Evolutionary conservation across 495 filamentous ascomycete species (phyloP), one percentile per base, ranked within the genome.

Genomic region (Thozetella sp.): DNA sequence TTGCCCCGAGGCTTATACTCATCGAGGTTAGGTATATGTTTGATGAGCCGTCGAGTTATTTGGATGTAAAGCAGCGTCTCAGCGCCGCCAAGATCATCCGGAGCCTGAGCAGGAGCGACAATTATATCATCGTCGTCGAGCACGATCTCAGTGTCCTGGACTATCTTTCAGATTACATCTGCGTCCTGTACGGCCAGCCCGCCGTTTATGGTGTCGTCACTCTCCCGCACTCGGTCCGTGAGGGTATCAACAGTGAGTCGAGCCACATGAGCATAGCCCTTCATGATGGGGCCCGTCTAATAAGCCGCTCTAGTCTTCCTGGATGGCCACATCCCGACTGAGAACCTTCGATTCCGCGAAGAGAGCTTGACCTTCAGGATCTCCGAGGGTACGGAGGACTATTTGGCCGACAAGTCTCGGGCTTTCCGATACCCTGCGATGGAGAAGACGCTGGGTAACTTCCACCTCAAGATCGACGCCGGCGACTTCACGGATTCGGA

Each of bases 201-300:
- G 95, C 94, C 30, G 89, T 95, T 53, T 99, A 98, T 63, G 95
- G 95, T 87, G 95, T 99, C 12, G 96, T 99, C n/a, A 97, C 95
- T 23, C 82, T 98, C 46, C 95, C 95, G 50, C 82, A 93, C 58
- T 98, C 95, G 1, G 96, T 98, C 51, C 92, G 95, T 64, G 96
- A 99, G 86, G 95, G 95, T 67, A 99, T 99, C 86, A 99, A 99
- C 77, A 97, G 43, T 48, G 43, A 20, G 43, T 13, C 12, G 12
- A 11, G 4, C n/a, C 4, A 48, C n/a, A 4, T 20, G n/a, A n/a
- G n/a, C n/a, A 48, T 15, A 48, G 43, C 43, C 43, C 9, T 48
- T n/a, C 30, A 6, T 10, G 43, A 20, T 19, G 9, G n/a, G 11
- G 4, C 20, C 3, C 20, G 4, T 11, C 43, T 48, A 20, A 48